phyloP scores from a whole-genome alignment of 2,329 filamentous ascomycete genomes.

The Beauveria medogensis region DNA sequence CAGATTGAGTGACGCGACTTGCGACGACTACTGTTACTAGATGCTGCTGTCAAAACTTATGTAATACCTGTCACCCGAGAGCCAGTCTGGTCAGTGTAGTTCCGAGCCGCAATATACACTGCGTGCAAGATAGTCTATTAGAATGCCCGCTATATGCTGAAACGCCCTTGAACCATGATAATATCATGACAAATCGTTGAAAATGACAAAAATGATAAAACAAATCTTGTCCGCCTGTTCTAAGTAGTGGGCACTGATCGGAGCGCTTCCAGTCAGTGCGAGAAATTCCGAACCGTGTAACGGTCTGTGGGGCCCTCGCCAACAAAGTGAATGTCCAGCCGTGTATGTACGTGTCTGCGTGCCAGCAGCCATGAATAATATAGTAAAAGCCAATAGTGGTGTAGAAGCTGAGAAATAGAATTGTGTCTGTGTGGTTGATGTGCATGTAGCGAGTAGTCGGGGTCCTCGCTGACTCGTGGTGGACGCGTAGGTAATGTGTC shows the following conservation, averaged over 20 bases:
- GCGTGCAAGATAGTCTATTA: not conserved
- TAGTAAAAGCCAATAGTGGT: not conserved
- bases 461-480: not conserved
- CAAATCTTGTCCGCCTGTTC: not conserved
- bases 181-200: not conserved
- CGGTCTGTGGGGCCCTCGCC: not conserved
- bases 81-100: too few relatives aligned
- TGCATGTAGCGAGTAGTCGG: too few relatives aligned
- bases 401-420: not conserved
- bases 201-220: not conserved
- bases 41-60: not conserved
- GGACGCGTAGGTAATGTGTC: not conserved
- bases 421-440: not conserved
- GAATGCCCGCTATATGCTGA: not conserved
- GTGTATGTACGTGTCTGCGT: not conserved
- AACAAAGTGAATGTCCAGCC: not conserved
- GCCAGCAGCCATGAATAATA: not conserved
- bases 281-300: not conserved
- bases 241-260: not conserved
- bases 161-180: not conserved
- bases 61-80: too few relatives aligned
- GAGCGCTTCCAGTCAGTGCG: slow-evolving; percentile 10
- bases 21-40: not conserved
- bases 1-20: not conserved
- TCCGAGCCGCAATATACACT: too few relatives aligned